phyloP scores from a whole-genome alignment of 805 yeast genomes.

The Nakazawaea ishiwadae region DNA sequence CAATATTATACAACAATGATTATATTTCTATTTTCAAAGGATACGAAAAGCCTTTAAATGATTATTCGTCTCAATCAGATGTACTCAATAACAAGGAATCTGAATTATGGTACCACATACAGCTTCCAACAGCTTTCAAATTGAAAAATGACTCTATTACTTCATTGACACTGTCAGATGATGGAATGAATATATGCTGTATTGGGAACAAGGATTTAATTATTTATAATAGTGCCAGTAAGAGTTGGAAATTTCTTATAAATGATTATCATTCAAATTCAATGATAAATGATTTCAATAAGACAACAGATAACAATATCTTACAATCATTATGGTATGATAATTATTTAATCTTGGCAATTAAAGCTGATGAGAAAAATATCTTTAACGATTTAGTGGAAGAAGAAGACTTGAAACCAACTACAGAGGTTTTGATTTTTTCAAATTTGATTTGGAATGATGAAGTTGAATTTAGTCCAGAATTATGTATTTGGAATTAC shows the following conservation, averaged over 20 bases:
- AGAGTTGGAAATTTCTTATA: slow-evolving; percentile 43
- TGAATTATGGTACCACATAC: slow-evolving; percentile 40
- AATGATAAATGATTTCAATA: not conserved
- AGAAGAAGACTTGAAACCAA: slow-evolving; percentile 15
- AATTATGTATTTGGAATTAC: slow-evolving; percentile 29
- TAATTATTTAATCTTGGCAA: slow-evolving; percentile 25
- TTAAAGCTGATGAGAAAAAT: slow-evolving; percentile 18
- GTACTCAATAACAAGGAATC: slow-evolving; percentile 30
- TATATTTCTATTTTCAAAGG: slow-evolving; percentile 41
- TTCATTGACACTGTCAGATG: slow-evolving; percentile 37
- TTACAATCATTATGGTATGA: slow-evolving; percentile 26
- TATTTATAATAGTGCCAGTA: slow-evolving; percentile 32
- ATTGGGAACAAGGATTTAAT: slow-evolving; percentile 45
- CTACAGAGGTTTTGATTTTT: slow-evolving; percentile 26
- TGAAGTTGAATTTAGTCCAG: slow-evolving; percentile 21
- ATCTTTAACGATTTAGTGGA: slow-evolving; percentile 2
- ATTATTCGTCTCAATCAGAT: slow-evolving; percentile 28
- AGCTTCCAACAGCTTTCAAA: slow-evolving; percentile 40
- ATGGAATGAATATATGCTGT: slow-evolving; percentile 44
- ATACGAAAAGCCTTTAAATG: slow-evolving; percentile 35
- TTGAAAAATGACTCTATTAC: slow-evolving; percentile 39
- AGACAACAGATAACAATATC: slow-evolving; percentile 3
- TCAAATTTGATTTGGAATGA: slow-evolving; percentile 21
- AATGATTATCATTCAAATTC: slow-evolving; percentile 26
- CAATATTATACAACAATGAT: slow-evolving; percentile 36